phyloP scores from a whole-genome alignment of 2,329 filamentous ascomycete genomes.

The Eutypella sp. region DNA sequence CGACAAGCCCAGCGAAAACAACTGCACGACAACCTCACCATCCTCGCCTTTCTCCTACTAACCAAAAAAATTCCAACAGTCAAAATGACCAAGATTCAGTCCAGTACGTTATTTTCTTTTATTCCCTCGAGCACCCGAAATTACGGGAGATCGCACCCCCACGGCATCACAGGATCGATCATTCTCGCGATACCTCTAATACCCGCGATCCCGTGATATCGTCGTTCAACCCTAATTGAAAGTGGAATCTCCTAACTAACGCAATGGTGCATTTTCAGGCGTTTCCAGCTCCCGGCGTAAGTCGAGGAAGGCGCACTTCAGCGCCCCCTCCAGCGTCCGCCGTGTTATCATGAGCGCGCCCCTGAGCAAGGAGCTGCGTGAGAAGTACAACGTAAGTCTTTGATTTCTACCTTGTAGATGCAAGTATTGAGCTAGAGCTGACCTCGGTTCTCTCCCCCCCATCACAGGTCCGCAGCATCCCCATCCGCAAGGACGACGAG shows the following conservation, averaged over 20 bases:
- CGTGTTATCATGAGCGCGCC: constrained; percentile 96
- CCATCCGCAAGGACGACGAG: constrained; percentile 96
- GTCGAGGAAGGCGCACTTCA: constrained; percentile 98
- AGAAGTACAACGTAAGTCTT: constrained; percentile 91
- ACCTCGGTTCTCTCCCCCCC: background rate
- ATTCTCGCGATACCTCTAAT: too few relatives aligned
- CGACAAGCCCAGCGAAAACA: too few relatives aligned
- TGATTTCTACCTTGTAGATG: too few relatives aligned
- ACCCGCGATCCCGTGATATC: too few relatives aligned
- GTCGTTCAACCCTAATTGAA: too few relatives aligned
- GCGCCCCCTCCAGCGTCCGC: constrained; percentile 88
- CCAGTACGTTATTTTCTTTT: constrained; percentile 17
- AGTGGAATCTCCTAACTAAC: constrained; percentile 4
- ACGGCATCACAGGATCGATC: too few relatives aligned
- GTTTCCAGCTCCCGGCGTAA: constrained; percentile 73
- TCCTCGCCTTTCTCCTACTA: constrained; percentile 7
- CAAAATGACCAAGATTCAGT: constrained; percentile 28
- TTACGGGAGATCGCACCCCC: too few relatives aligned
- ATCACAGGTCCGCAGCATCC: constrained; percentile 81
- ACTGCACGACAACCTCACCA: constrained; percentile 9
- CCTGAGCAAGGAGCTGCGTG: constrained; percentile 92
- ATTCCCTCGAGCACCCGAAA: too few relatives aligned
- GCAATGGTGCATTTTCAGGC: constrained; percentile 7
- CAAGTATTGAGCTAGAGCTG: too few relatives aligned
- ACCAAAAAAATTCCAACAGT: constrained; percentile 14